phyloP scores from a whole-genome alignment of 345 rosid species.

The Gossypium stocksii region DNA sequence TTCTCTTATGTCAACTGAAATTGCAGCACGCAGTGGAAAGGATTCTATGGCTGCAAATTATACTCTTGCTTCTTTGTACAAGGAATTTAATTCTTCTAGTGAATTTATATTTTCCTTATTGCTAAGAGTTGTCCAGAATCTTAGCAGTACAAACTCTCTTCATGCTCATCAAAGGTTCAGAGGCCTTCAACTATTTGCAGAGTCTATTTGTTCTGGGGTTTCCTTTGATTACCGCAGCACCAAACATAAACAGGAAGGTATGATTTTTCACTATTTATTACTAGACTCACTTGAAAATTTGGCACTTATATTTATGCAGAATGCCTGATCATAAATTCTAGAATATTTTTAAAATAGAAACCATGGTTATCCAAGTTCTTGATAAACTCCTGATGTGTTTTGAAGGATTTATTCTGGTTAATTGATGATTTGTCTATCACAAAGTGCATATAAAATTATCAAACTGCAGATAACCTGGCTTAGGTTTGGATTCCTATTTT shows the following conservation, averaged over 20 bases:
- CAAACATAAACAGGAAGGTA: constrained; percentile 45
- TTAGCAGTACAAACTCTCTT: constrained; percentile 47
- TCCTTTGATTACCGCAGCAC: constrained; percentile 37
- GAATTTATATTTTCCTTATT: constrained; percentile 69
- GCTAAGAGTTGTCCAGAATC: constrained; percentile 57
- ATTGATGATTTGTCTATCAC: not conserved
- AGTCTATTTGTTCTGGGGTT: constrained; percentile 65
- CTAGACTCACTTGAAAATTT: constrained; percentile 5
- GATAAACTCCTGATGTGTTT: not conserved
- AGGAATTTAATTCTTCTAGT: constrained; percentile 65
- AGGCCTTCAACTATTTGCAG: constrained; percentile 73
- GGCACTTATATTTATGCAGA: not conserved
- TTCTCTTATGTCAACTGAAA: constrained; percentile 77
- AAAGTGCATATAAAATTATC: not conserved
- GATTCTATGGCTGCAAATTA: constrained; percentile 46
- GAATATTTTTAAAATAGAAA: not conserved
- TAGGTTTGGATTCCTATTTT: not conserved
- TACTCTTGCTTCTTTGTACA: constrained; percentile 46
- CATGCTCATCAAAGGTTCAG: constrained; percentile 80
- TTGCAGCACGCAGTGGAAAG: constrained; percentile 66
- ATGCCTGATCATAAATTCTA: not conserved
- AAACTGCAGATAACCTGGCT: not conserved
- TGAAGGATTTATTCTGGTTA: not conserved
- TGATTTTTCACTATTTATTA: constrained; percentile 4
- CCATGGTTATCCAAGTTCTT: not conserved